These are phyloP conservation scores for Rubia balearica DNA, from an alignment of 305 asterid genomes.

Conservation along the genomic window DNA sequence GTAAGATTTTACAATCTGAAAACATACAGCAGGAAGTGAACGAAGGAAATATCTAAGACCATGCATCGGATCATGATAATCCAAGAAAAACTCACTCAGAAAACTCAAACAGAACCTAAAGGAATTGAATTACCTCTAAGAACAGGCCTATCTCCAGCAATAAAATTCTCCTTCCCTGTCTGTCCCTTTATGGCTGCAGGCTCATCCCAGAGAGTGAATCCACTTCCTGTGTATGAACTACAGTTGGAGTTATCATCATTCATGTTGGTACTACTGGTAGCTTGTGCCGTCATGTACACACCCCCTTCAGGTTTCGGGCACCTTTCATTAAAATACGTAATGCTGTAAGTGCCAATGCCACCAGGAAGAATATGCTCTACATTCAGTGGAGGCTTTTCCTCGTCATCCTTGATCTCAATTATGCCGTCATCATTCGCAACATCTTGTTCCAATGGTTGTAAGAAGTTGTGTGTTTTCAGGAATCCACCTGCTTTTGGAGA, in stretches of 20 bases:
- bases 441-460: slow-evolving; percentile 78
- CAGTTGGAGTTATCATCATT: slow-evolving; percentile 65
- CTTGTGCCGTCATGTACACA: slow-evolving; percentile 41
- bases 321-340: slow-evolving; percentile 65
- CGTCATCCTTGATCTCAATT: slow-evolving; percentile 28
- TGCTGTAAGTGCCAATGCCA: slow-evolving; percentile 76
- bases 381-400: slow-evolving; percentile 44
- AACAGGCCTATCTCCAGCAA: slow-evolving; percentile 42
- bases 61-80: neutral
- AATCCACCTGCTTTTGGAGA: slow-evolving; percentile 42
- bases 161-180: slow-evolving; percentile 99
- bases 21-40: neutral
- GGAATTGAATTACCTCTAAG: slow-evolving; percentile 42
- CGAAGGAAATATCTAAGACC: neutral
- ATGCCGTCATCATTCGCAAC: slow-evolving; percentile 40
- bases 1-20: neutral
- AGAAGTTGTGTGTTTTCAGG: slow-evolving; percentile 86
- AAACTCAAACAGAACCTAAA: neutral
- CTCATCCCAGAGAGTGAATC: slow-evolving; percentile 89
- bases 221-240: slow-evolving; percentile 69
- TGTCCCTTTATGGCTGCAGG: slow-evolving; percentile 85
- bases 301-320: slow-evolving; percentile 50
- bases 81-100: neutral
- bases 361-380: slow-evolving; percentile 75
- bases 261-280: slow-evolving; percentile 44